A percentile compares a stretch with the other conserved stretches of the same genome.
Conservation (phyloP, 495 filamentous ascomycete species). For the Lasiosphaeria hispida region DNA sequence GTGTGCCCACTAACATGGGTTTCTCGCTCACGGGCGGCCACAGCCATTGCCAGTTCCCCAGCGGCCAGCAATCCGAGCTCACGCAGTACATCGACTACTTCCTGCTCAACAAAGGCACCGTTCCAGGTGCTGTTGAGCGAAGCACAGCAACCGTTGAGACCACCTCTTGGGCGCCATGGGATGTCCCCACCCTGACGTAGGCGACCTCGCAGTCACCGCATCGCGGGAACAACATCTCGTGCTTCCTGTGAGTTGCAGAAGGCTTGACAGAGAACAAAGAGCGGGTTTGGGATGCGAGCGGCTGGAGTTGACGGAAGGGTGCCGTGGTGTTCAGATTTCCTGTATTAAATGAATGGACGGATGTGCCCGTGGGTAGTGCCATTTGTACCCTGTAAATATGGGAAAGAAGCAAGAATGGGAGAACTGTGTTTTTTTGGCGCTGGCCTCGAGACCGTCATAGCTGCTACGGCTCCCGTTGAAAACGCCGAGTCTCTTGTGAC, state of each 20-base stretch:
- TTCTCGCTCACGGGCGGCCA: conserved; percentile 53
- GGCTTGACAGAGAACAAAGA: neutral
- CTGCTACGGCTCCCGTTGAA: neutral
- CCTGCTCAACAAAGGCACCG: conserved; percentile 26
- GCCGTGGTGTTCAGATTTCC: neutral
- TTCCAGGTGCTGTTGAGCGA: conserved; percentile 40
- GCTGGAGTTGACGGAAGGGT: neutral
- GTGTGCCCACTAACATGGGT: conserved; percentile 50
- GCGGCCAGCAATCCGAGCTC: conserved; percentile 42
- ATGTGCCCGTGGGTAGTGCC: conserved; percentile 6
- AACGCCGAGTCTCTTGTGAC: neutral
- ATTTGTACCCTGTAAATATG: conserved; percentile 17
- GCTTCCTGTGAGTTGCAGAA: too few relatives aligned
- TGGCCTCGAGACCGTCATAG: neutral
- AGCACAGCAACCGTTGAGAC: conserved; percentile 36
- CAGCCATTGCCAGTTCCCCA: conserved; percentile 51
- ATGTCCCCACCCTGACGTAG: conserved; percentile 37
- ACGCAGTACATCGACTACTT: conserved; percentile 53
- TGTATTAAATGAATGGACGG: conserved; percentile 7
- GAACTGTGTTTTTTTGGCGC: neutral
- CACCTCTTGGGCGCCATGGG: conserved; percentile 43
- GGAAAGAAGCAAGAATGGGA: conserved; percentile 7
- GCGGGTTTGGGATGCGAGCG: neutral
- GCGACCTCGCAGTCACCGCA: neutral
- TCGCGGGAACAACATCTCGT: neutral